Conservation (phyloP, 768 basidiomycete genomes). For the Podaxis carcinomalis region DNA sequence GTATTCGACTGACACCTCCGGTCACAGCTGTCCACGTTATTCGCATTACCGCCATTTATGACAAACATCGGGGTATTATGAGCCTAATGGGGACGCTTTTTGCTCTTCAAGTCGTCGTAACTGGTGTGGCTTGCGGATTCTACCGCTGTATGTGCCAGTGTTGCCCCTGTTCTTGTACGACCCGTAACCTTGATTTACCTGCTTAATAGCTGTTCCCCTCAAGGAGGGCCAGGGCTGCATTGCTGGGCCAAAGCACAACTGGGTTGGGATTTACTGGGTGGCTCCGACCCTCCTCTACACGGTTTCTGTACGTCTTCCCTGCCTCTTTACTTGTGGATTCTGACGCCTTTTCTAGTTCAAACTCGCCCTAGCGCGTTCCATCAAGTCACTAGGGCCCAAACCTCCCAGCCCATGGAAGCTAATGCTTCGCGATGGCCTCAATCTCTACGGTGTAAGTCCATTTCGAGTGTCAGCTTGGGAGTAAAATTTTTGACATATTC, state of each 20-base stretch:
- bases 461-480: neutral
- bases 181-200: constrained; percentile 3
- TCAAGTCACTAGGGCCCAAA: constrained; percentile 54
- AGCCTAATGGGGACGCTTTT: constrained; percentile 53
- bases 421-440: constrained; percentile 87
- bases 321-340: neutral
- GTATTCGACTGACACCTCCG: constrained; percentile 2
- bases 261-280: constrained; percentile 87
- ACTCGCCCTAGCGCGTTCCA: constrained; percentile 57
- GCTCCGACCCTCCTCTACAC: constrained; percentile 71
- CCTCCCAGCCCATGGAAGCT: constrained; percentile 71
- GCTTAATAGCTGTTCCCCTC: constrained; percentile 58
- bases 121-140: constrained; percentile 74
- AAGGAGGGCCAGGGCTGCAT: constrained; percentile 79
- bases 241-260: constrained; percentile 72
- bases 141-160: constrained; percentile 53
- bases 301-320: constrained; percentile 47
- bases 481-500: constrained; percentile 5
- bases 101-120: constrained; percentile 65
- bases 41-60: constrained; percentile 76
- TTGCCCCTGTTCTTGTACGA: constrained; percentile 1
- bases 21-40: constrained; percentile 62
- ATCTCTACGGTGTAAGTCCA: constrained; percentile 67
- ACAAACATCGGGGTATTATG: constrained; percentile 54
- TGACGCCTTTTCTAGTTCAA: constrained; percentile 35